Evolutionary conservation across 2,329 filamentous ascomycete genomes (phyloP).

Genomic region (Immersiporthe knoxdaviesiana): DNA sequence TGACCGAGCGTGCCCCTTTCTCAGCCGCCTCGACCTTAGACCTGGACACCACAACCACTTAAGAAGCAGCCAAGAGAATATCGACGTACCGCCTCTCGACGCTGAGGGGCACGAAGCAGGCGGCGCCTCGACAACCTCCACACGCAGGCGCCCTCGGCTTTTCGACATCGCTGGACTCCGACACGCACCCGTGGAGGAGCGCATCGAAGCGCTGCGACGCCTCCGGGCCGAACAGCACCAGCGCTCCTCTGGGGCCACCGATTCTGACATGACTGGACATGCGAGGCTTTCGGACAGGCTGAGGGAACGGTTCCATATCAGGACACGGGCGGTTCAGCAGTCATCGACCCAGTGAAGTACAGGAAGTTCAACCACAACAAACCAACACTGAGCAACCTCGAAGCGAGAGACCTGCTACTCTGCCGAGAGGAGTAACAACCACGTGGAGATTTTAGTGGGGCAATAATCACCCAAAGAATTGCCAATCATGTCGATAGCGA

Average conservation of each 20-base stretch:
- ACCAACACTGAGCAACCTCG: constrained; percentile 14
- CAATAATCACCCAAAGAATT: not conserved
- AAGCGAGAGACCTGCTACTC: constrained; percentile 1
- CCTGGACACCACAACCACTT: constrained; percentile 41
- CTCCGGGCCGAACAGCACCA: constrained; percentile 47
- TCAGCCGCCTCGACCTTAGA: constrained; percentile 59
- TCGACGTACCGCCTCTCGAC: constrained; percentile 45
- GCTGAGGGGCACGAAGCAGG: constrained; percentile 42
- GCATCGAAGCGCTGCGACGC: constrained; percentile 61
- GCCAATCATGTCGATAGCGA: constrained; percentile 4
- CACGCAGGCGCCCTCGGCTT: constrained; percentile 54
- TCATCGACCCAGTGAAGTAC: constrained; percentile 17
- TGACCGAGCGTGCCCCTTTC: constrained; percentile 17
- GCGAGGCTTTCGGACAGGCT: constrained; percentile 53
- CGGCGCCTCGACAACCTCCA: constrained; percentile 38
- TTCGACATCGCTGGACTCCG: constrained; percentile 61
- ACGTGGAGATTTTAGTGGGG: not conserved
- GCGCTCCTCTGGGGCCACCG: constrained; percentile 14
- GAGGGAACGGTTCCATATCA: constrained; percentile 57
- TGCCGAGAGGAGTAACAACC: not conserved
- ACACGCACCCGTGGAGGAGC: constrained; percentile 63
- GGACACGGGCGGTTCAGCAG: constrained; percentile 44
- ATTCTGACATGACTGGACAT: constrained; percentile 44
- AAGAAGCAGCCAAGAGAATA: constrained; percentile 33
- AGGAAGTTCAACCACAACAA: constrained; percentile 10